Evolutionary conservation across 306 rosid genomes (phyloP), one percentile per base, ranked within the genome.

Genomic region (Rosa chinensis): DNA sequence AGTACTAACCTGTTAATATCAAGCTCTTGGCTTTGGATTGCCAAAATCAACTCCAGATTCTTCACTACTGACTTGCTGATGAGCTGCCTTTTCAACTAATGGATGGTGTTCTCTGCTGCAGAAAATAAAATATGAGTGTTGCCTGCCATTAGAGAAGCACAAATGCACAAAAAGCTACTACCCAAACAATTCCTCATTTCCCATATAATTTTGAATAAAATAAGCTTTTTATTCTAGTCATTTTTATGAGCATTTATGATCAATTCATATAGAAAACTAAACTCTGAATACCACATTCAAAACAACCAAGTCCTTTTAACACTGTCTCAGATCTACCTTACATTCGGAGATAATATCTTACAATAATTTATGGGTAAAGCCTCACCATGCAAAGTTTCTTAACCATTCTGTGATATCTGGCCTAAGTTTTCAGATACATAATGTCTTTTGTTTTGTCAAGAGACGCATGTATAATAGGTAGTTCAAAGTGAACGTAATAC

Each of bases 361-460:
- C 62, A 56, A 56, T 12, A 56, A 53, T 8, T 58, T 21, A 21
- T n/a, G 32, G 64, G 64, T 58, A 58, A 58, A 58, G 64, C 64
- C 64, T 3, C 16, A 58, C 6, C 35, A 3, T 58, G 14, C 64
- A n/a, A 8, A 58, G 32, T n/a, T 58, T 58, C 32, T 28, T 28
- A 28, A 0, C 32, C 32, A 28, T 28, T 28, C 32, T 9, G 58
- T 16, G 45, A 25, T 75, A 49, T 75, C 48, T 48, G 32, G 45
- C 23, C 58, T 61, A 75, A 55, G 58, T 59, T 61, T n/a, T 61
- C 70, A 43, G 48, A 75, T 28, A 75, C 20, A 28, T 59, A 44
- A 53, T 16, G 44, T 25, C 18, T 45, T 23, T 1, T 17, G 45
- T 43, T 67, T 74, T 75, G 78, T 58, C 45, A 59, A 23, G 40